phyloP scores from a whole-genome alignment of 2,329 filamentous ascomycete genomes.

The Sphaerostilbella broomeana region DNA sequence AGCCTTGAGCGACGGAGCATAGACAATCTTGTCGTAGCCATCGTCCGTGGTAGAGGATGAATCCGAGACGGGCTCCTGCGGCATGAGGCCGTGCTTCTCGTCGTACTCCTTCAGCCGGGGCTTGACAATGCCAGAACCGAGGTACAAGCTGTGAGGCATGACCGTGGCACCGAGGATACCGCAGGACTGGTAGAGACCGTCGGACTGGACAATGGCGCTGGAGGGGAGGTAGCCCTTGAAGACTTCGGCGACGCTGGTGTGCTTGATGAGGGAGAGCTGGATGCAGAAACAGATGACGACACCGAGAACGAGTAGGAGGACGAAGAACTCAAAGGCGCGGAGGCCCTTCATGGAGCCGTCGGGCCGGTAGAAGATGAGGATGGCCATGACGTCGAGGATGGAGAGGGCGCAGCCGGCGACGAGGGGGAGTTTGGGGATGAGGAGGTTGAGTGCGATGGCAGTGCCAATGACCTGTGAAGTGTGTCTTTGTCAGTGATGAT shows the following conservation, averaged over 20 bases:
- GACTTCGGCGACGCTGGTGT: conserved; percentile 50
- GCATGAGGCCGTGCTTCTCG: conserved; percentile 46
- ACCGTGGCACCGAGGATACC: conserved; percentile 72
- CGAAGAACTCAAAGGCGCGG: conserved; percentile 58
- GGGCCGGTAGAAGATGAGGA: conserved; percentile 60
- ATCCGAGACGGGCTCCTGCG: conserved; percentile 25
- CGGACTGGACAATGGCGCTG: conserved; percentile 46
- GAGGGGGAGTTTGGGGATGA: conserved; percentile 56
- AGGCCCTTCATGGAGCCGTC: conserved; percentile 52
- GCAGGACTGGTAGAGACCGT: conserved; percentile 59
- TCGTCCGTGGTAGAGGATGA: conserved; percentile 24
- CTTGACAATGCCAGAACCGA: conserved; percentile 64
- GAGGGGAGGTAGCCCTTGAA: conserved; percentile 62
- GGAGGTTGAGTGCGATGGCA: conserved; percentile 61
- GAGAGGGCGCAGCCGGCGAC: conserved; percentile 63
- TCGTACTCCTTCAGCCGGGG: conserved; percentile 60
- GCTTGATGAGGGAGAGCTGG: conserved; percentile 55
- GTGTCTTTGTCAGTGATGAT: too few species aligned
- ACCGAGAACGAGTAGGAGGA: conserved; percentile 56
- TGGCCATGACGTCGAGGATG: conserved; percentile 61
- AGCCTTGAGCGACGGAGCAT: conserved; percentile 65
- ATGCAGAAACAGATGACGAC: conserved; percentile 67
- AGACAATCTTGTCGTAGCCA: conserved; percentile 47
- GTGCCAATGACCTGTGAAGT: conserved; percentile 57
- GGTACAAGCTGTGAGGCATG: conserved; percentile 63